phyloP scores from a whole-genome alignment of 805 yeast genomes.

The Candida xiaguanensis region DNA sequence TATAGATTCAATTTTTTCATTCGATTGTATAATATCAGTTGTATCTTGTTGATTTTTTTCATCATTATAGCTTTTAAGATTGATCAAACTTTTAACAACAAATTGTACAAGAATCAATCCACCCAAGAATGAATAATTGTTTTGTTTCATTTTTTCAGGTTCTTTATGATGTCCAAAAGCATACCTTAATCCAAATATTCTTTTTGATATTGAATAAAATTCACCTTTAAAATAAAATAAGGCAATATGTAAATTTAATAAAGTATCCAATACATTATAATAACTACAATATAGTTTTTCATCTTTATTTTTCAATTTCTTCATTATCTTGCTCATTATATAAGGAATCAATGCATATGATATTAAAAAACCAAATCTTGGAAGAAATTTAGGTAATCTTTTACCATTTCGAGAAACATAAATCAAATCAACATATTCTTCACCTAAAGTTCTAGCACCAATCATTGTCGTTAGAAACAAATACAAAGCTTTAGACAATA shows the following conservation, averaged over 20 bases:
- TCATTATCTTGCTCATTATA: conserved; percentile 30
- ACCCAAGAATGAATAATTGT: conserved; percentile 77
- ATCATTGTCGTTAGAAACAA: conserved; percentile 66
- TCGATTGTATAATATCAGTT: conserved; percentile 11
- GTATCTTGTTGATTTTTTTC: conserved; percentile 10
- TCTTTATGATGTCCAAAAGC: conserved; percentile 63
- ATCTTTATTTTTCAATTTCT: conserved; percentile 17
- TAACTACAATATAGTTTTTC: conserved; percentile 32
- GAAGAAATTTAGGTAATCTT: conserved; percentile 40
- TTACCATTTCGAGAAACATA: conserved; percentile 57
- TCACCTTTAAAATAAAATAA: conserved; percentile 79
- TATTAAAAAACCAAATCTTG: conserved; percentile 56
- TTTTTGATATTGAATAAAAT: conserved; percentile 73
- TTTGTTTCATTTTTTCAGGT: conserved; percentile 37
- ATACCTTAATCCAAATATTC: conserved; percentile 78
- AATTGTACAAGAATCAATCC: conserved; percentile 54
- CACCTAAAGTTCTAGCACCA: conserved; percentile 85
- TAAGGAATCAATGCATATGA: conserved; percentile 66
- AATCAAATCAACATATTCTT: conserved; percentile 82
- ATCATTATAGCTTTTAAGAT: conserved; percentile 24
- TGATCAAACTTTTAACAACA: conserved; percentile 38
- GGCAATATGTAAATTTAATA: conserved; percentile 72
- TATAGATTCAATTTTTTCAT: conserved; percentile 10
- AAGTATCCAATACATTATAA: conserved; percentile 44
- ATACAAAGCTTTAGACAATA: conserved; percentile 58